Evolutionary conservation across 345 rosid genomes (phyloP).

Genomic region (Trapa bicornis): DNA sequence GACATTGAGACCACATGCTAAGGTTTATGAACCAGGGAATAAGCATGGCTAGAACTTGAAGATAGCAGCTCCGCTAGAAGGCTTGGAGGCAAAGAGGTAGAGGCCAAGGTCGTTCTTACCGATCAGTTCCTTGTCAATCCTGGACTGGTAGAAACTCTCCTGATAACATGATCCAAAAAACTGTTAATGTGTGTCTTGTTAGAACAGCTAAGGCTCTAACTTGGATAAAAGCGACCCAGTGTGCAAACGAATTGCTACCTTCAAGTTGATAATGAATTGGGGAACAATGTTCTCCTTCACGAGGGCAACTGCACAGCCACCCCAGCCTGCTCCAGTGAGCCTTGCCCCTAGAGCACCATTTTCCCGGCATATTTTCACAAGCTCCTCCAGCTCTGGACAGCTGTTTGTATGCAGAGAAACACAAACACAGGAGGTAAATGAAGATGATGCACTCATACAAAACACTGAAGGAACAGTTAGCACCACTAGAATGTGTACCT

Average conservation of each 20-base stretch:
- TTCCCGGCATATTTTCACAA: conserved; percentile 52
- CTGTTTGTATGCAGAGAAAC: conserved; percentile 19
- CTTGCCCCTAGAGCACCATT: conserved; percentile 87
- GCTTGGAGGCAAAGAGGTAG: conserved; percentile 89
- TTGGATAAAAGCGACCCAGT: background rate
- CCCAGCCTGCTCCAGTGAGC: conserved; percentile 99
- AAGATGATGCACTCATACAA: conserved; percentile 62
- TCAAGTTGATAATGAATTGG: conserved; percentile 69
- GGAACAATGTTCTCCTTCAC: conserved; percentile 72
- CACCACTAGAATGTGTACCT: conserved; percentile 28
- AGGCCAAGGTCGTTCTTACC: conserved; percentile 63
- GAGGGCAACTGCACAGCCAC: conserved; percentile 88
- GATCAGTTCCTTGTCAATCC: conserved; percentile 63
- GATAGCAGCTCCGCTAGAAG: conserved; percentile 95
- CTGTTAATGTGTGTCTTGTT: background rate
- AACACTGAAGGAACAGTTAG: conserved; percentile 9
- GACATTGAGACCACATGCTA: background rate
- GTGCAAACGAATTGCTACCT: conserved; percentile 27
- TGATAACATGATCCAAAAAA: conserved; percentile 13
- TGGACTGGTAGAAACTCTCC: conserved; percentile 71
- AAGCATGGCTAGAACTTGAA: conserved; percentile 39
- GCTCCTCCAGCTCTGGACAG: conserved; percentile 95
- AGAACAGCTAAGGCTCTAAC: background rate
- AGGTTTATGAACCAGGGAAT: background rate
- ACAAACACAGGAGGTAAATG: background rate